phyloP scores from a whole-genome alignment of 345 rosid species.

The Alliaria petiolata region DNA sequence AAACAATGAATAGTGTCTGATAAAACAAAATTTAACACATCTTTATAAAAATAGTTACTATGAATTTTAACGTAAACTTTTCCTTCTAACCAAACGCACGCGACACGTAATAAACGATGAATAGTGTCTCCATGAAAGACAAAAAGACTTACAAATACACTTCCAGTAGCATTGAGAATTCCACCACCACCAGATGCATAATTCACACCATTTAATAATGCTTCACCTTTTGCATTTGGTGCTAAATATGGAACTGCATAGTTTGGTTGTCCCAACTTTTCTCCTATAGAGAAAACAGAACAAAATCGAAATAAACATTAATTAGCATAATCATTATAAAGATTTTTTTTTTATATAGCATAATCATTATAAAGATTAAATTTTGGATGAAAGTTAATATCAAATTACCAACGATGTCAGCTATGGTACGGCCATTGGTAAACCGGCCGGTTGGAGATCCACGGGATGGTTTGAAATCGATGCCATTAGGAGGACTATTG shows the following conservation, averaged over 20 bases:
- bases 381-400: not conserved
- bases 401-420: conserved; percentile 64
- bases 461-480: conserved; percentile 65
- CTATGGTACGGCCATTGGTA: conserved; percentile 89
- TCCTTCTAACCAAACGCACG: not conserved
- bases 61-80: not conserved
- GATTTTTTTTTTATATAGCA: too few species aligned
- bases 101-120: not conserved
- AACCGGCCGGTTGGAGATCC: conserved; percentile 90
- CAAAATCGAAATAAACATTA: not conserved
- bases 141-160: conserved; percentile 57
- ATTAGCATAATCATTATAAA: too few species aligned
- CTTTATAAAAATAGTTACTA: not conserved
- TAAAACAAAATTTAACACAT: not conserved
- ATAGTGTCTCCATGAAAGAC: not conserved
- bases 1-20: not conserved
- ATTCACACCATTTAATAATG: conserved; percentile 65
- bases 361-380: not conserved
- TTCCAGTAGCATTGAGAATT: conserved; percentile 86
- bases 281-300: conserved; percentile 44
- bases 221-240: conserved; percentile 76
- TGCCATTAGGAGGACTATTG: conserved; percentile 76
- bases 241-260: conserved; percentile 71
- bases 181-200: conserved; percentile 98
- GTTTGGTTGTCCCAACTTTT: conserved; percentile 61